phyloP scores from a whole-genome alignment of 2,329 filamentous ascomycete genomes.

The Verticillium tricorpus region DNA sequence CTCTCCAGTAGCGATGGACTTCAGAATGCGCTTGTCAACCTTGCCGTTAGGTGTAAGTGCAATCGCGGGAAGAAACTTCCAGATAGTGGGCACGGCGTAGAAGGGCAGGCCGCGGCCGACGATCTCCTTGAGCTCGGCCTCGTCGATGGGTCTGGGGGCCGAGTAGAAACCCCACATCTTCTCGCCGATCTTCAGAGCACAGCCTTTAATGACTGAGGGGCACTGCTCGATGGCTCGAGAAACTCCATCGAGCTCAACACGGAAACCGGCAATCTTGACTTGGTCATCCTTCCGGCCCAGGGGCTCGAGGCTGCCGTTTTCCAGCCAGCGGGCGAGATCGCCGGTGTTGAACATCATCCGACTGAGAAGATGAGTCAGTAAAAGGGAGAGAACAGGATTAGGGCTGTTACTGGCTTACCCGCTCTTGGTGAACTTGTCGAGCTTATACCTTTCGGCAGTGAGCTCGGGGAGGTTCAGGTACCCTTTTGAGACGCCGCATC shows the following conservation, averaged over 20 bases:
- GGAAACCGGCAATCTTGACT: conserved; percentile 54
- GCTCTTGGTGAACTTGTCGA: conserved; percentile 45
- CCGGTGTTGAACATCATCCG: conserved; percentile 56
- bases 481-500: conserved; percentile 48
- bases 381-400: not conserved
- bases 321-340: conserved; percentile 51
- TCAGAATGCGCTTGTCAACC: conserved; percentile 46
- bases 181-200: conserved; percentile 40
- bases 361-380: conserved; percentile 15
- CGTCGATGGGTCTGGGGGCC: conserved; percentile 23
- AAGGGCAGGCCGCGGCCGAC: conserved; percentile 43
- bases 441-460: conserved; percentile 43
- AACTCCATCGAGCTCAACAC: conserved; percentile 56
- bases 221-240: conserved; percentile 43
- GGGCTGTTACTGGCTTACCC: conserved; percentile 31
- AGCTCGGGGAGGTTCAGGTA: conserved; percentile 50
- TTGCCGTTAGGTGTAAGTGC: conserved; percentile 53
- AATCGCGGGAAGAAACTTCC: conserved; percentile 37
- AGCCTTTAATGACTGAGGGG: conserved; percentile 40
- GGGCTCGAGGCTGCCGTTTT: conserved; percentile 48
- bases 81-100: conserved; percentile 47
- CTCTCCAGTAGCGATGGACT: conserved; percentile 20
- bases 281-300: conserved; percentile 57
- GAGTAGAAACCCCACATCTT: conserved; percentile 48
- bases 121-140: conserved; percentile 32